Conservation (phyloP, 371 early-diverging fungal species). For the Dinochytrium kinnereticum region DNA sequence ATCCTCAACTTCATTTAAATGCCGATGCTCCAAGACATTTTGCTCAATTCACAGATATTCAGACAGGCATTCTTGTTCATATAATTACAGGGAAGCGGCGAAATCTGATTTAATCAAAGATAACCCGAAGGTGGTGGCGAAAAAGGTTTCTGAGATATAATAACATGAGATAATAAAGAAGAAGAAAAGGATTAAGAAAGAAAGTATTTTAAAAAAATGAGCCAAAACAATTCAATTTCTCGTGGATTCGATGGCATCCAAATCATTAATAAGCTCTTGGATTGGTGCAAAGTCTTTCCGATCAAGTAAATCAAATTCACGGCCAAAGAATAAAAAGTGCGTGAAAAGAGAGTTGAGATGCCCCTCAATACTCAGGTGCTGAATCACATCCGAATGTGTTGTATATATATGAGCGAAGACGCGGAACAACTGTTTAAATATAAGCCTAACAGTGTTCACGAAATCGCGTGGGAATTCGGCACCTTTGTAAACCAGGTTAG, state of each 20-base stretch:
- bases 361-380: conserved; percentile 80
- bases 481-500: conserved; percentile 29
- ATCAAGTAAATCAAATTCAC: conserved; percentile 90
- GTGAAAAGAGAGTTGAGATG: conserved; percentile 95
- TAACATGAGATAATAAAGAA: not conserved
- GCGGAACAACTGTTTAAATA: conserved; percentile 84
- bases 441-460: conserved; percentile 64
- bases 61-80: conserved; percentile 51
- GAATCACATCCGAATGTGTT: conserved; percentile 85
- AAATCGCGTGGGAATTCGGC: conserved; percentile 84
- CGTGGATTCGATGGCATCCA: conserved; percentile 26
- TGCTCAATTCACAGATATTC: conserved; percentile 55
- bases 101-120: conserved; percentile 40
- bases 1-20: conserved; percentile 47
- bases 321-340: conserved; percentile 88
- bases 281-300: conserved; percentile 88
- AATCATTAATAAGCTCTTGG: conserved; percentile 68
- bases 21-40: conserved; percentile 47
- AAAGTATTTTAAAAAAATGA: too few species aligned
- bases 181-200: not conserved
- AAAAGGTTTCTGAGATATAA: conserved; percentile 31
- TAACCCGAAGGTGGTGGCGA: conserved; percentile 45
- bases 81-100: conserved; percentile 48
- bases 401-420: conserved; percentile 94
- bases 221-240: not conserved